A percentile compares a stretch with the other conserved stretches of the same genome.
Evolutionary conservation across 2,329 filamentous ascomycete species (phyloP).

Genomic region (Alternaria sp.): DNA sequence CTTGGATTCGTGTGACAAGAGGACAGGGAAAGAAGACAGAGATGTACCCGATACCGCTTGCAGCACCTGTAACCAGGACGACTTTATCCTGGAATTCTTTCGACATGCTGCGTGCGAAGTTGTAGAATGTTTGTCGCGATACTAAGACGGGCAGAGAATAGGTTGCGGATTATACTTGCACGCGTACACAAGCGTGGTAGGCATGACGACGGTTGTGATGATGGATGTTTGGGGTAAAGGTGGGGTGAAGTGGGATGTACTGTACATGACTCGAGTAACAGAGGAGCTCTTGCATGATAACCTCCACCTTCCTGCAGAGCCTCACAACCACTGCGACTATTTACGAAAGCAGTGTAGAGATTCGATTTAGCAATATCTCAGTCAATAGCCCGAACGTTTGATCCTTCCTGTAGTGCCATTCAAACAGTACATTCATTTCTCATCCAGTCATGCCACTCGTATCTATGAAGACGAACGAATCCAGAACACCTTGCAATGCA

Average conservation of each 20-base stretch:
- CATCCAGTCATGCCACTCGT: background rate
- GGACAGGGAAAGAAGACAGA: background rate
- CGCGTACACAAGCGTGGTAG: background rate
- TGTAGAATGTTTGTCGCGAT: no score
- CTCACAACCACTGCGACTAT: background rate
- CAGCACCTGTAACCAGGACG: constrained; percentile 43
- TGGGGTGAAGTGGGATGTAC: constrained; percentile 48
- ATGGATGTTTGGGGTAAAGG: constrained; percentile 34
- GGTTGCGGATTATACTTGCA: background rate
- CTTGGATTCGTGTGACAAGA: background rate
- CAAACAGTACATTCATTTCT: background rate
- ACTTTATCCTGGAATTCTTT: constrained; percentile 43
- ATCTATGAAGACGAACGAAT: background rate
- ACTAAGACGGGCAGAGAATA: background rate
- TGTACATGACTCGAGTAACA: constrained; percentile 35
- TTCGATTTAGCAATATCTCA: background rate
- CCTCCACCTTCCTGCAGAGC: background rate
- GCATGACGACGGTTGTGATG: constrained; percentile 18
- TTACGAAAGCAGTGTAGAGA: background rate
- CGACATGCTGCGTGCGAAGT: constrained; percentile 25
- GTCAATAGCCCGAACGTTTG: background rate
- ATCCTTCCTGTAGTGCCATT: background rate
- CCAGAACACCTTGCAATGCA: constrained; percentile 15
- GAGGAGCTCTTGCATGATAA: constrained; percentile 2
- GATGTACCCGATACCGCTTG: constrained; percentile 57